Conservation (phyloP, 495 filamentous ascomycete species). For the Collariella sp. region DNA sequence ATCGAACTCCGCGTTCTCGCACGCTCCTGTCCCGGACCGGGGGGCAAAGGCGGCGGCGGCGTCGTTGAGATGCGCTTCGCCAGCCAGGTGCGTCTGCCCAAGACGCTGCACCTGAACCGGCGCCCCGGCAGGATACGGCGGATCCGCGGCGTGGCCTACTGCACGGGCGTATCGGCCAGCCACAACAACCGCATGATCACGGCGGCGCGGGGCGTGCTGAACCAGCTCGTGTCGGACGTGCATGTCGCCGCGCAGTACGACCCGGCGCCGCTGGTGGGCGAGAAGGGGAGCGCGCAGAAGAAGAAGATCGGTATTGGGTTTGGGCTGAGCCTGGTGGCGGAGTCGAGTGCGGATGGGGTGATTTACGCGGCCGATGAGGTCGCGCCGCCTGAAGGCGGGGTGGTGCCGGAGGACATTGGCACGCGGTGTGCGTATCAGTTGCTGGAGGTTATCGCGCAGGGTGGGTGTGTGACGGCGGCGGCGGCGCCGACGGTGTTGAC, state of each 20-base stretch:
- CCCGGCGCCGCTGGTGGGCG: constrained; percentile 61
- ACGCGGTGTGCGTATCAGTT: constrained; percentile 81
- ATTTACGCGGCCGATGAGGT: constrained; percentile 81
- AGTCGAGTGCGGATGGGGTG: constrained; percentile 70
- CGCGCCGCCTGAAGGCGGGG: constrained; percentile 69
- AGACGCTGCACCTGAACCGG: constrained; percentile 83
- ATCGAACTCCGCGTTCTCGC: constrained; percentile 80
- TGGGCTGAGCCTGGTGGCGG: constrained; percentile 80
- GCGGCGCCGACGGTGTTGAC: constrained; percentile 65
- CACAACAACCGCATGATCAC: constrained; percentile 97
- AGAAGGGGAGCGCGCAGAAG: constrained; percentile 46
- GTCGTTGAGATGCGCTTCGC: constrained; percentile 88
- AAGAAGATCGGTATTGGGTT: constrained; percentile 65
- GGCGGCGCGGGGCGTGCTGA: constrained; percentile 75
- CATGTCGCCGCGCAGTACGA: constrained; percentile 62
- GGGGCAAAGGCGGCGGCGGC: constrained; percentile 73
- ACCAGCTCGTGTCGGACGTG: constrained; percentile 75
- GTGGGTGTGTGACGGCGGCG: constrained; percentile 67
- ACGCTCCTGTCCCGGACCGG: constrained; percentile 63
- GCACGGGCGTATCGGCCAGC: constrained; percentile 75
- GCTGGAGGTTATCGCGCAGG: constrained; percentile 69
- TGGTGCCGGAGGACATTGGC: constrained; percentile 83
- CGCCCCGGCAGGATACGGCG: constrained; percentile 75
- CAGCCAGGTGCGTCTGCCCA: constrained; percentile 83
- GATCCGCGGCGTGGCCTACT: constrained; percentile 87